These are phyloP conservation scores for Hypomontagnella submonticulosa DNA, from an alignment of 495 filamentous ascomycete species.

Conservation along the genomic window DNA sequence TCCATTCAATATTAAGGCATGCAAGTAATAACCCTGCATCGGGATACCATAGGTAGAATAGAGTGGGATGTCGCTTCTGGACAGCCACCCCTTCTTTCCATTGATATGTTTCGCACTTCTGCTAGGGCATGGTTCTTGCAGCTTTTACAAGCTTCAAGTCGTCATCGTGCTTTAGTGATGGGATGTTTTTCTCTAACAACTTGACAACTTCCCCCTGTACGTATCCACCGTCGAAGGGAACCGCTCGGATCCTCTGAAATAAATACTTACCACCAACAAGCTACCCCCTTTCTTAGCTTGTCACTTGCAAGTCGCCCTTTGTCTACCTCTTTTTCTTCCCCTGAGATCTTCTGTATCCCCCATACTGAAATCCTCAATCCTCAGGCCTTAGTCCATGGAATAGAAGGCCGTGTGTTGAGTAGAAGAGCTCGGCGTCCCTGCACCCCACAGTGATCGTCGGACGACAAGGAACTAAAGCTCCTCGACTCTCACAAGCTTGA, in stretches of 20 bases:
- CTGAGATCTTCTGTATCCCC: background rate
- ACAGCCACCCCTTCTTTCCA: conserved; percentile 23
- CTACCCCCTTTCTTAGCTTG: conserved; percentile 25
- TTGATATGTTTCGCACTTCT: conserved; percentile 8
- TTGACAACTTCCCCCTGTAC: conserved; percentile 29
- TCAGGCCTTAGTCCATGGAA: conserved; percentile 7
- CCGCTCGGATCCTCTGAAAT: conserved; percentile 8
- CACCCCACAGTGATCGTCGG: conserved; percentile 39
- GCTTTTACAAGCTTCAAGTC: conserved; percentile 35
- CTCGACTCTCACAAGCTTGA: conserved; percentile 24
- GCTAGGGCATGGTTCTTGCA: conserved; percentile 26
- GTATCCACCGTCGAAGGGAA: conserved; percentile 16
- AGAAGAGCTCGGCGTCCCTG: conserved; percentile 2
- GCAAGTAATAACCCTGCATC: too few relatives aligned
- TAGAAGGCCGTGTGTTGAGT: conserved; percentile 18
- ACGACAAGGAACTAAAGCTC: conserved; percentile 35
- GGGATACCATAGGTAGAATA: background rate
- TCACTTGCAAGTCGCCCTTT: conserved; percentile 23
- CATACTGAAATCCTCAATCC: background rate
- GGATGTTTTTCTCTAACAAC: conserved; percentile 37
- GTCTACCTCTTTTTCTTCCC: conserved; percentile 5
- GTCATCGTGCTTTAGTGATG: conserved; percentile 46
- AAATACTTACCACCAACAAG: conserved; percentile 4
- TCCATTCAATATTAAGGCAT: too few relatives aligned
- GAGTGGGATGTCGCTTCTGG: conserved; percentile 14